Evolutionary conservation across 1,284 basidiomycete species (phyloP).

Genomic region (Cryptococcus hybrid): DNA sequence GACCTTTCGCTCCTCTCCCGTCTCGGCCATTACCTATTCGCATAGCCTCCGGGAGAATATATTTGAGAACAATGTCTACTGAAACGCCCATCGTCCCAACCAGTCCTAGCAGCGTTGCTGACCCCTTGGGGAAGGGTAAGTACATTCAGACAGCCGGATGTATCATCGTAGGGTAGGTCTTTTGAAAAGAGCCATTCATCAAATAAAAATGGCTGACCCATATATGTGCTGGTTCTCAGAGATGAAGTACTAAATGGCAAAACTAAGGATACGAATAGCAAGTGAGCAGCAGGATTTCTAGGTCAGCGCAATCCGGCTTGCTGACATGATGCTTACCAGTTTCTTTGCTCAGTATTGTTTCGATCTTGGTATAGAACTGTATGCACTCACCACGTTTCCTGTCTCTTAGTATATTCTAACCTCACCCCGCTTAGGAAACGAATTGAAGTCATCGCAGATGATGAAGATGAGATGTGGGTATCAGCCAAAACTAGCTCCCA

Average conservation of each 20-base stretch:
- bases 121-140: slow-evolving; percentile 64
- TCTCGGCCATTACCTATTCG: not conserved
- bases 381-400: slow-evolving; percentile 40
- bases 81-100: slow-evolving; percentile 14
- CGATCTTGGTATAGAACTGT: slow-evolving; percentile 81
- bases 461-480: slow-evolving; percentile 79
- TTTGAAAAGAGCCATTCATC: not conserved
- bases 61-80: not conserved
- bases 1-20: not conserved
- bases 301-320: no score
- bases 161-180: slow-evolving; percentile 41
- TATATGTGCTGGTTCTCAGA: slow-evolving; percentile 12
- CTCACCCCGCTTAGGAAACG: slow-evolving; percentile 57
- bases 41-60: not conserved
- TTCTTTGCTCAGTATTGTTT: slow-evolving; percentile 85
- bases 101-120: slow-evolving; percentile 41
- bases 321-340: slow-evolving; percentile 42
- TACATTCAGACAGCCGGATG: slow-evolving; percentile 59
- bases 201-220: not conserved
- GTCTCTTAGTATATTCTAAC: not conserved
- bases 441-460: slow-evolving; percentile 88
- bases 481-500: not conserved
- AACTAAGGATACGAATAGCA: slow-evolving; percentile 73
- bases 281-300: slow-evolving; percentile 26
- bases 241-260: slow-evolving; percentile 54